Base-by-base conservation (phyloP, 352 stramenopile species). In the Phytophthora brassicae region DNA sequence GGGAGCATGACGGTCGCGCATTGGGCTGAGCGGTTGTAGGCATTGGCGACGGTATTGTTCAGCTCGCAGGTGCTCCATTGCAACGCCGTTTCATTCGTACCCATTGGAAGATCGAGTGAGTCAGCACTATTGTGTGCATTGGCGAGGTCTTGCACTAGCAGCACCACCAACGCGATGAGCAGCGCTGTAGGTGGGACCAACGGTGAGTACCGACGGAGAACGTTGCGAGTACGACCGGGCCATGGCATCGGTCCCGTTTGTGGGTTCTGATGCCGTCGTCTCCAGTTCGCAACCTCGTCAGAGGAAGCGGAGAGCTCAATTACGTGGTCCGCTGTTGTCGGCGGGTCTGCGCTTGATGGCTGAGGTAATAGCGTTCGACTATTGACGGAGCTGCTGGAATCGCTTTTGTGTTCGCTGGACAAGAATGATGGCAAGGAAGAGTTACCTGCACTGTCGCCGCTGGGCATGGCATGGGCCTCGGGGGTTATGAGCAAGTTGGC, bases 1-100 rank as follows among this genome's bases (percentile, higher is more conserved):
- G 80, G 74, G 13, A 84, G 14, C 35, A 53, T 56, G 23, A 84
- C 61, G 0, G 62, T 74, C 33, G 70, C 57, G 35, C 77, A 89
- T 16, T 86, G 61, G 16, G 68, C 61, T 6, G 48, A 65, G 13
- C 79, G 53, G 35, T 77, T 71, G 20, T 63, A 58, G 6, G 53
- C 53, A 0, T 64, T 55, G 6, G 64, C 63, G 11, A 74, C 26
- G 0, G 29, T 24, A 13, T 68, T 74, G 22, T 84, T 53, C 35
- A 81, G 53, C 0, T 55, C 24, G 31, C 76, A 85, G 0, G 58
- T 6, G 23, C 49, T 79, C 76, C 76, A 85, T 7, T 68, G 47
- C 24, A 68, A 57, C 29, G 71, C 56, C 13, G 56, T 44, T 17
- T 43, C 31, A 6, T 43, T 55, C 23, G 13, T 33, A 20, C 0